These are phyloP conservation scores for Coprinellus micaceus DNA, from an alignment of 768 basidiomycete genomes.

Conservation along the genomic window DNA sequence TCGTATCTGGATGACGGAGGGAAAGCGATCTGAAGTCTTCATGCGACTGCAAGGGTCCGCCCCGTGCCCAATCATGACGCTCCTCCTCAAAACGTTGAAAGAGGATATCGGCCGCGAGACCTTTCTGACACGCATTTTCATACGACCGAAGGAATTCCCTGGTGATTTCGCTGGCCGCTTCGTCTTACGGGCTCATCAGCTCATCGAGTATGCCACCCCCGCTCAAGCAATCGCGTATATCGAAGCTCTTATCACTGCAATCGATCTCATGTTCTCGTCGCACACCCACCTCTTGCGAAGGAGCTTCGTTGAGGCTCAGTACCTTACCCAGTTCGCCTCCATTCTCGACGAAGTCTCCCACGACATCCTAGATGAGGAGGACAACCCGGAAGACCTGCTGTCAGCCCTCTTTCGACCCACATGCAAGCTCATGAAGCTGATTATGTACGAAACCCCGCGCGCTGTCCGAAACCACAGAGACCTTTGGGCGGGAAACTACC, in stretches of 20 bases:
- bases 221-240: neutral
- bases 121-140: neutral
- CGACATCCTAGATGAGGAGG: too few relatives aligned
- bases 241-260: neutral
- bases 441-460: too few relatives aligned
- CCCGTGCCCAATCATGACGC: neutral
- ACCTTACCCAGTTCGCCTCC: too few relatives aligned
- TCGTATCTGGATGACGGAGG: neutral
- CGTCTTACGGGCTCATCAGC: neutral
- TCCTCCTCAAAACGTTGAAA: neutral
- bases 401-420: too few relatives aligned
- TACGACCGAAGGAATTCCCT: neutral
- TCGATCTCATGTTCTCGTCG: neutral
- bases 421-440: too few relatives aligned
- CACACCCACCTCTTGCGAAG: too few relatives aligned
- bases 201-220: too few relatives aligned
- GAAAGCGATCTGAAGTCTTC: neutral
- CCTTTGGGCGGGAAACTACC: too few relatives aligned
- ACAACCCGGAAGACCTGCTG: too few relatives aligned
- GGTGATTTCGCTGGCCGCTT: neutral
- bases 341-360: too few relatives aligned
- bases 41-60: neutral
- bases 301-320: too few relatives aligned
- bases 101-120: neutral
- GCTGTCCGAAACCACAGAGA: too few relatives aligned